These are phyloP conservation scores for Onygenales sp. DNA, from an alignment of 2,329 filamentous ascomycete genomes.

Conservation along the genomic window DNA sequence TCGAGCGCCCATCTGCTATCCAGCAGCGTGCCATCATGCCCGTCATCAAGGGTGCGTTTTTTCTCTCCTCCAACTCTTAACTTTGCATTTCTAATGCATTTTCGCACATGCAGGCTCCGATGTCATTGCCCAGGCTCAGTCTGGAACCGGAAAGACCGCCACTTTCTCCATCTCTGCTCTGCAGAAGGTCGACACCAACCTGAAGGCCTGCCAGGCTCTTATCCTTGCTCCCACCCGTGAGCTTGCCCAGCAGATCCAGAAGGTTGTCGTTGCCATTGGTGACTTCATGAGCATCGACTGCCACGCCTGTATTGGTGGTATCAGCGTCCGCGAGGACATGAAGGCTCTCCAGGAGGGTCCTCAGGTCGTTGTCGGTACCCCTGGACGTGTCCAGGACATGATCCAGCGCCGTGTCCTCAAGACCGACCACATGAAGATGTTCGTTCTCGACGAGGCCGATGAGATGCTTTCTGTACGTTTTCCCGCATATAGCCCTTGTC, in stretches of 20 bases:
- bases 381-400: conserved; percentile 98
- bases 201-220: conserved; percentile 96
- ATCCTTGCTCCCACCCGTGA: conserved; percentile 97
- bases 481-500: background rate
- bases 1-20: conserved; percentile 98
- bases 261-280: conserved; percentile 95
- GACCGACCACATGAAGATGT: conserved; percentile 99
- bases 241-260: conserved; percentile 98
- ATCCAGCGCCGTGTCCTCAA: conserved; percentile 95
- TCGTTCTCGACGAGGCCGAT: conserved; percentile 97
- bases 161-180: conserved; percentile 99
- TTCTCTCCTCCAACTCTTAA: conserved; percentile 12
- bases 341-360: conserved; percentile 92
- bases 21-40: conserved; percentile 99
- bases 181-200: conserved; percentile 91
- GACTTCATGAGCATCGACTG: conserved; percentile 99
- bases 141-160: conserved; percentile 98
- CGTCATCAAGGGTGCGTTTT: conserved; percentile 86
- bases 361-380: conserved; percentile 95
- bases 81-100: conserved; percentile 9
- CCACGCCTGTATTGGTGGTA: conserved; percentile 98
- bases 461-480: conserved; percentile 64
- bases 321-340: conserved; percentile 97
- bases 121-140: conserved; percentile 99
- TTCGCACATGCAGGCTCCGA: conserved; percentile 60